A percentile compares a stretch with the other conserved stretches of the same genome.
Conservation (phyloP, 768 basidiomycete species). For the Pisolithus sp. region DNA sequence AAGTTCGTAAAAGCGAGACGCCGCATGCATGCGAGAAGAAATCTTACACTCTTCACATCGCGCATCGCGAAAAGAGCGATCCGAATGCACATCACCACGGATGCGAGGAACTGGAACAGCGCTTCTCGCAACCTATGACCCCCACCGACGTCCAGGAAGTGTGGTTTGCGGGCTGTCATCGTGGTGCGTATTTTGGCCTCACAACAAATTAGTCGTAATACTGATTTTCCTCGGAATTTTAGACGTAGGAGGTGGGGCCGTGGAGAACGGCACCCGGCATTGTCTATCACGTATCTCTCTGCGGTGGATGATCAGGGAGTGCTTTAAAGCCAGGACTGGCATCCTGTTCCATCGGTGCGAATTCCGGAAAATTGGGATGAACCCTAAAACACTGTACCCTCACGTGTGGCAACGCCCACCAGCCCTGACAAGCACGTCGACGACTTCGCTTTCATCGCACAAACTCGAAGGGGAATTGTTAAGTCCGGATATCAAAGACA, state of each 20-base stretch:
- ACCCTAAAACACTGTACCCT: slow-evolving; percentile 41
- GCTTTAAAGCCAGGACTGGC: slow-evolving; percentile 48
- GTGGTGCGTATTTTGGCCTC: slow-evolving; percentile 37
- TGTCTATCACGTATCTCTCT: slow-evolving; percentile 66
- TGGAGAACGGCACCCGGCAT: slow-evolving; percentile 47
- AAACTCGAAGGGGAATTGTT: background rate
- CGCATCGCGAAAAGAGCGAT: too few relatives aligned
- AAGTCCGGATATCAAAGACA: background rate
- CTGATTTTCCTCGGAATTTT: background rate
- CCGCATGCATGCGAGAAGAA: slow-evolving; percentile 28
- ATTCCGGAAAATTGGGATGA: slow-evolving; percentile 40
- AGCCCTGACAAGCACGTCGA: slow-evolving; percentile 22
- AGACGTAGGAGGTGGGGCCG: slow-evolving; percentile 76
- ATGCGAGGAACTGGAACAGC: slow-evolving; percentile 32
- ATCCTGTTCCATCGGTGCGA: slow-evolving; percentile 50
- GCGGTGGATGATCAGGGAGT: slow-evolving; percentile 73
- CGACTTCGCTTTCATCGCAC: slow-evolving; percentile 21
- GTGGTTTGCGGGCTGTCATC: slow-evolving; percentile 75
- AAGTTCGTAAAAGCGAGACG: slow-evolving; percentile 47
- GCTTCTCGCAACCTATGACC: slow-evolving; percentile 30
- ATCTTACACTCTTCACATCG: background rate
- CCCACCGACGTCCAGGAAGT: slow-evolving; percentile 66
- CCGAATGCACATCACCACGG: too few relatives aligned
- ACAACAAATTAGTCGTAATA: background rate
- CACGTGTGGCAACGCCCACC: slow-evolving; percentile 37